Evolutionary conservation across 306 rosid genomes (phyloP), one percentile per base, ranked within the genome.

Genomic region (Nissolia schottii): DNA sequence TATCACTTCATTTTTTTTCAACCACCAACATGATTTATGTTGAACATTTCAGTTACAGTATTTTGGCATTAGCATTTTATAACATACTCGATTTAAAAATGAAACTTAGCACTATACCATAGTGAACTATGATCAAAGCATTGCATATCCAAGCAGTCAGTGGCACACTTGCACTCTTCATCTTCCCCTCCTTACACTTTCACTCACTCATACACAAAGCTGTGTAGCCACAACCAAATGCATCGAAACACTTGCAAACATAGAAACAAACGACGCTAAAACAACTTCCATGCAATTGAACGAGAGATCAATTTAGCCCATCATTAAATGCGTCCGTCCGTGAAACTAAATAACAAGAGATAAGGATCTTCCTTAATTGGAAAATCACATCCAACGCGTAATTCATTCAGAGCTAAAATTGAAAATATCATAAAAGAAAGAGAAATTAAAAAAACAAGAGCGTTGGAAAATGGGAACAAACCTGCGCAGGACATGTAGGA

Each of bases 401-500:
- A n/a, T n/a, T n/a, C n/a, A n/a, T n/a, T n/a, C n/a, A n/a, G n/a
- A n/a, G n/a, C 46, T 34, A 5, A 60, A 46, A 60, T 40, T 28
- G 77, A n/a, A 32, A 28, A 19, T 7, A 62, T 7, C 7, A 2
- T 7, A 25, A 57, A 28, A 57, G 3, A 32, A 5, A 57, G 1
- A 27, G 19, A 35, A 41, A 9, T 32, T 0, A 18, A 32, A 6
- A 24, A 25, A 7, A 25, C 1, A 29, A 8, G 6, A 48, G 19
- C 0, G 1, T 15, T 25, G n/a, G 13, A 10, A n/a, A 13, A 38
- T 66, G 24, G 23, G 51, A 45, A 16, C 38, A 45, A 53, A 92
- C 97, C 96, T 2, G 98, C 96, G 65, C 96, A 94, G 20, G 90
- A 64, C 98, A 94, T 94, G 74, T 94, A 91, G 6, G 96, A 94